Evolutionary conservation across 73 alveolate genomes (phyloP).

Genomic region (Uronychia setigera): DNA sequence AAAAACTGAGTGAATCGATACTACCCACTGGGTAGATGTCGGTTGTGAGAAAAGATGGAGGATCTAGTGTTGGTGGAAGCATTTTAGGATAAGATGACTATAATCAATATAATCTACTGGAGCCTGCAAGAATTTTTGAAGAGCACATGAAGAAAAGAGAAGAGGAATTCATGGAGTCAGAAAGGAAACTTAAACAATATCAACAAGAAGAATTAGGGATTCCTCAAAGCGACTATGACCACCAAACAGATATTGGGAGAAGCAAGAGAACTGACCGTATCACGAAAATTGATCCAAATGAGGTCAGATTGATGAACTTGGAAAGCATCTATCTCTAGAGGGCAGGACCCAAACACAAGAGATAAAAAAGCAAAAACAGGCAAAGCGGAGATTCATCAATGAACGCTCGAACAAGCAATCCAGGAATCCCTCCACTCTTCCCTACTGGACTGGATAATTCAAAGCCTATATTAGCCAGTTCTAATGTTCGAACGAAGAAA

Average conservation of each 20-base stretch:
- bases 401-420: too few species aligned
- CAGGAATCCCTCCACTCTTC: too few species aligned
- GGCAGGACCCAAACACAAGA: not conserved
- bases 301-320: not conserved
- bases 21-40: too few species aligned
- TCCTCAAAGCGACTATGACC: too few species aligned
- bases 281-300: not conserved
- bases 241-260: too few species aligned
- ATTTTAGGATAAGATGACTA: too few species aligned
- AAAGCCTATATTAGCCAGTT: too few species aligned
- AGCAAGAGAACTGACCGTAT: not conserved
- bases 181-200: not conserved
- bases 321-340: not conserved
- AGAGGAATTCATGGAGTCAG: not conserved
- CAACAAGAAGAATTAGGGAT: not conserved
- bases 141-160: not conserved
- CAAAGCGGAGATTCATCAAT: too few species aligned
- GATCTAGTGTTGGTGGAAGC: too few species aligned
- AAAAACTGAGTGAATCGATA: conserved; percentile 13
- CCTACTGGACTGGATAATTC: too few species aligned
- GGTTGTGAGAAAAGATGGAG: too few species aligned
- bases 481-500: too few species aligned
- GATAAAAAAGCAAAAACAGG: not conserved
- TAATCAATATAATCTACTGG: not conserved
- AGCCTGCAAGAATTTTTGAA: not conserved